Evolutionary conservation across 129 eudicot genomes (phyloP).

Genomic region (Pulicaria dysenterica): DNA sequence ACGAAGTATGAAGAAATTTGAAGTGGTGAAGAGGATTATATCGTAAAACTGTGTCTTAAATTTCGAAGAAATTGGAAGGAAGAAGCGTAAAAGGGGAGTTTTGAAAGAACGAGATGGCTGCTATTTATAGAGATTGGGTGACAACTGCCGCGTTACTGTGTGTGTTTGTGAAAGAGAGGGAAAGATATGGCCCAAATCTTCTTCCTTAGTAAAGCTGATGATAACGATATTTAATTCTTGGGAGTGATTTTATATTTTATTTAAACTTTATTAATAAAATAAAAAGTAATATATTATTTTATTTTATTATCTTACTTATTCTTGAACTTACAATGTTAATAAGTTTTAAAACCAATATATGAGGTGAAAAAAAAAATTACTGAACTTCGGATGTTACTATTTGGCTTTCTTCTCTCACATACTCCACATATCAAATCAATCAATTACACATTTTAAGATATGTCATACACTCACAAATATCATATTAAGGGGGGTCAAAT

Average conservation of each 20-base stretch:
- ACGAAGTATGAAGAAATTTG: not conserved
- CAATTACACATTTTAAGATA: too few relatives aligned
- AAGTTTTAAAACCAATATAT: too few relatives aligned
- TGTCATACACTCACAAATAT: too few relatives aligned
- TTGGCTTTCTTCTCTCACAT: too few relatives aligned
- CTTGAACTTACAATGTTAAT: too few relatives aligned
- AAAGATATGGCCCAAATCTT: slow-evolving; percentile 9
- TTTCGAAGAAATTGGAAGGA: slow-evolving; percentile 20
- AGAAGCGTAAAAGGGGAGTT: slow-evolving; percentile 18
- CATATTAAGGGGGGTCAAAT: too few relatives aligned
- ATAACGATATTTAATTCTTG: not conserved
- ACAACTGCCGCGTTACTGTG: slow-evolving; percentile 23
- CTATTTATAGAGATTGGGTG: slow-evolving; percentile 8
- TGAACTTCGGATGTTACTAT: too few relatives aligned
- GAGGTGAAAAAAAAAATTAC: too few relatives aligned
- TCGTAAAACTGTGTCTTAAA: not conserved
- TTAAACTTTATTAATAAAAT: not conserved
- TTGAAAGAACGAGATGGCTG: slow-evolving; percentile 12
- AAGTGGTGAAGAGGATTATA: not conserved
- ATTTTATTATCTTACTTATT: too few relatives aligned
- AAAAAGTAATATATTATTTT: too few relatives aligned
- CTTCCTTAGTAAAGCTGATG: slow-evolving; percentile 1
- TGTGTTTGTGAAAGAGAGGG: slow-evolving; percentile 6
- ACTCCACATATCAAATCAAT: too few relatives aligned
- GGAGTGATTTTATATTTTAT: not conserved